These are phyloP conservation scores for Spiromastix sp. DNA, from an alignment of 2,329 filamentous ascomycete genomes.

Conservation along the genomic window DNA sequence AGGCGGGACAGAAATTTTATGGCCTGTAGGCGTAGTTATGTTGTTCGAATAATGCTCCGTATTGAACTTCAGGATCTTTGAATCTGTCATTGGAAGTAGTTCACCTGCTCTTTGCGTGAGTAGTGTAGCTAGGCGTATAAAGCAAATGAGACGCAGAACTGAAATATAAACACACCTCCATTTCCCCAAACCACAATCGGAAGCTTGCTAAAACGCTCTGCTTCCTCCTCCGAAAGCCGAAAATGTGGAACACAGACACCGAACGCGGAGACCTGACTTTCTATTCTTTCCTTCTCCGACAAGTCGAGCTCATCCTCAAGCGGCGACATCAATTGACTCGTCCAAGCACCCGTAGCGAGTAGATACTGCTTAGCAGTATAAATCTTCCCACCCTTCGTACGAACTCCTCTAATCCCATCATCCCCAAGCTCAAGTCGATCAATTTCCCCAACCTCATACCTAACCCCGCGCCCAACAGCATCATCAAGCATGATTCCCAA, in stretches of 20 bases:
- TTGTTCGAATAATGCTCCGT: conserved; percentile 50
- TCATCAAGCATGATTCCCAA: conserved; percentile 35
- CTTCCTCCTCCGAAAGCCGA: conserved; percentile 41
- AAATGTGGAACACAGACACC: conserved; percentile 51
- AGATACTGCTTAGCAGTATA: conserved; percentile 45
- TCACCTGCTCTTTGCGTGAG: conserved; percentile 20
- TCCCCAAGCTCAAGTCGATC: conserved; percentile 33
- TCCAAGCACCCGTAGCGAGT: conserved; percentile 48
- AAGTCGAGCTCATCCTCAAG: conserved; percentile 34
- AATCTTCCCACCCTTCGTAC: conserved; percentile 36
- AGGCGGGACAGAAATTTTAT: conserved; percentile 44
- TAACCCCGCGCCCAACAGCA: conserved; percentile 35
- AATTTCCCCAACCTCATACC: conserved; percentile 35
- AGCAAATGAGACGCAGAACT: no score
- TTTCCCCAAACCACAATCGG: conserved; percentile 45
- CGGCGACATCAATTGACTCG: conserved; percentile 43
- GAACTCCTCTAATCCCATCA: conserved; percentile 34
- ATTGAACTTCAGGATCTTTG: conserved; percentile 50
- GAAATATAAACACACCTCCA: conserved; percentile 23
- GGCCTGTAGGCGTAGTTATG: conserved; percentile 35
- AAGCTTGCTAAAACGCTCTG: conserved; percentile 37
- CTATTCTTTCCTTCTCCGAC: conserved; percentile 38
- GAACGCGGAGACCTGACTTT: conserved; percentile 48
- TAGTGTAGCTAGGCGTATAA: no score
- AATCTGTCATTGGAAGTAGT: conserved; percentile 38